Conservation (phyloP, 129 eudicot species). For the Ambrosia trifida region DNA sequence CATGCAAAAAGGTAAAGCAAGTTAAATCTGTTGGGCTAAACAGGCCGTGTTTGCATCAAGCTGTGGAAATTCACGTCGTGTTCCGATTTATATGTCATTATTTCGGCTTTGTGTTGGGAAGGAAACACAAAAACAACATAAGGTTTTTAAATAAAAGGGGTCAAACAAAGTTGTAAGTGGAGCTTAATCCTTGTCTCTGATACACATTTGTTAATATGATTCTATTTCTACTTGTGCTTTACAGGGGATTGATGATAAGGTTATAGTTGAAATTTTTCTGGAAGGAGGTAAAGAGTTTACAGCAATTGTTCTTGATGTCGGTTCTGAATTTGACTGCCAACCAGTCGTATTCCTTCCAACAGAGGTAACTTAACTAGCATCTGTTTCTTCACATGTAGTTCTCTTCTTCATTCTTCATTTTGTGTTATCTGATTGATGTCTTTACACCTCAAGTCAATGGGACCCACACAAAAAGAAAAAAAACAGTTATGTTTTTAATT, state of each 20-base stretch:
- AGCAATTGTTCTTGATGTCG: constrained; percentile 86
- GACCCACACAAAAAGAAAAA: constrained; percentile 22
- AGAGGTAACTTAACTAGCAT: constrained; percentile 56
- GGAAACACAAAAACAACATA: background rate
- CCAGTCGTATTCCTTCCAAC: constrained; percentile 86
- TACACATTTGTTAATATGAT: constrained; percentile 11
- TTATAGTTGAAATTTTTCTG: constrained; percentile 80
- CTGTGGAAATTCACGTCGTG: no score
- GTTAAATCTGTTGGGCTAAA: no score
- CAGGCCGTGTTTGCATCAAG: no score
- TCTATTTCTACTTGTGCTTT: constrained; percentile 12
- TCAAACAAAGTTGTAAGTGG: background rate
- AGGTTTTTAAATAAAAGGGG: background rate
- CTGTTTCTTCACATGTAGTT: background rate
- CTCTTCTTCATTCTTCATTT: no score
- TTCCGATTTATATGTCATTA: no score
- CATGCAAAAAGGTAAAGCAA: no score
- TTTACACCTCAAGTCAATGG: background rate
- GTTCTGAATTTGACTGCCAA: constrained; percentile 57
- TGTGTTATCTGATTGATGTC: background rate
- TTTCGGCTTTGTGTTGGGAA: no score
- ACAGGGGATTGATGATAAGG: constrained; percentile 90
- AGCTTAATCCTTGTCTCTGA: background rate
- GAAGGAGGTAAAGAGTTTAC: constrained; percentile 93
- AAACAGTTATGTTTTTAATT: background rate